Conservation (phyloP, 2,329 filamentous ascomycete genomes). For the Fusarium hainanense region DNA sequence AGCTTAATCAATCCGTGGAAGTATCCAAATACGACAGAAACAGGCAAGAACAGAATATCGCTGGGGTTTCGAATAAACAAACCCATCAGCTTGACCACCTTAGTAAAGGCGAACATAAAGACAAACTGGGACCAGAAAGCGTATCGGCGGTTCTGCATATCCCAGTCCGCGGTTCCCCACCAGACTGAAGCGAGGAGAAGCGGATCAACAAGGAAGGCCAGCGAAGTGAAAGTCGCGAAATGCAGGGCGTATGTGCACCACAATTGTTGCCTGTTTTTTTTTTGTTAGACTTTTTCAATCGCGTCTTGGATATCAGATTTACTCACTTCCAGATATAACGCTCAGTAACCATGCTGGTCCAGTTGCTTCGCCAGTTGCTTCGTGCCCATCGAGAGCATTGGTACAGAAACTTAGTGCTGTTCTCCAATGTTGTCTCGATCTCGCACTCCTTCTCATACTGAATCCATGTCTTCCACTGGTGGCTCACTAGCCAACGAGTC, state of each 20-base stretch:
- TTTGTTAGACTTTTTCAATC: constrained; percentile 30
- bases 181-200: constrained; percentile 76
- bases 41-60: constrained; percentile 81
- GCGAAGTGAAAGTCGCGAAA: constrained; percentile 90
- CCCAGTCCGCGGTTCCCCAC: constrained; percentile 73
- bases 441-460: constrained; percentile 93
- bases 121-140: constrained; percentile 71
- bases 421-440: constrained; percentile 92
- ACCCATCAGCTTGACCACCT: constrained; percentile 89
- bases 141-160: constrained; percentile 60
- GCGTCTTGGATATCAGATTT: background rate
- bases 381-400: constrained; percentile 96
- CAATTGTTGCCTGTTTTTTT: constrained; percentile 76
- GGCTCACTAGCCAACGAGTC: constrained; percentile 92
- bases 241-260: constrained; percentile 96
- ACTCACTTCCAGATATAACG: constrained; percentile 88
- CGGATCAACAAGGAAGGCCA: constrained; percentile 83
- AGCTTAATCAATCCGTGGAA: constrained; percentile 94
- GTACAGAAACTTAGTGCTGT: constrained; percentile 87
- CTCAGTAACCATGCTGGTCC: constrained; percentile 88
- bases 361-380: constrained; percentile 98
- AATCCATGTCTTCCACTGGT: constrained; percentile 94
- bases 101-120: constrained; percentile 86
- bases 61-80: constrained; percentile 86
- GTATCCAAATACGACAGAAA: constrained; percentile 92